A percentile compares a stretch with the other conserved stretches of the same genome.
phyloP scores from a whole-genome alignment of 1,284 basidiomycete genomes.

The Austroboletus novae-zelandiae region DNA sequence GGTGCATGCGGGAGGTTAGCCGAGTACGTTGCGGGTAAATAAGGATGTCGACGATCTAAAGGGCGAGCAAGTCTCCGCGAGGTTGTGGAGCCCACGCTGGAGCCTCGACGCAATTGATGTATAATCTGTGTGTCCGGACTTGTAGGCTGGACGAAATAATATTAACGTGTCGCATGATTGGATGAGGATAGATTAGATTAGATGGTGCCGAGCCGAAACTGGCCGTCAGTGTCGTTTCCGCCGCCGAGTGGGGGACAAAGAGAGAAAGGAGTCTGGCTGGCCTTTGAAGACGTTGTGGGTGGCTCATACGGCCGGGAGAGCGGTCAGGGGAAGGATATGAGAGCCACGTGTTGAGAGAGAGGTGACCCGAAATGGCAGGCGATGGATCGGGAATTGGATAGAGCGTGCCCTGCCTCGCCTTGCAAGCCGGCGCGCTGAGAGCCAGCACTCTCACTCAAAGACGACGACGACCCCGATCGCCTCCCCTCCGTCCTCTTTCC shows the following conservation, averaged over 20 bases:
- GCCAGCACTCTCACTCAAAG: constrained; percentile 11
- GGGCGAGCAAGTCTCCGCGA: constrained; percentile 20
- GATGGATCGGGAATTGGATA: constrained; percentile 31
- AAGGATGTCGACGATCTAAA: constrained; percentile 17
- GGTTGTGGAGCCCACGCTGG: constrained; percentile 30
- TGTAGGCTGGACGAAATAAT: constrained; percentile 3
- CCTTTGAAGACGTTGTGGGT: not conserved
- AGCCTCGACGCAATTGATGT: constrained; percentile 28
- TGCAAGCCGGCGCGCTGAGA: constrained; percentile 29
- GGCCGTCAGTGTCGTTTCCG: constrained; percentile 8
- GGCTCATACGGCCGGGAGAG: too few species aligned
- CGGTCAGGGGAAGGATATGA: not conserved
- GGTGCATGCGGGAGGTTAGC: constrained; percentile 20
- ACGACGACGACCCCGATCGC: too few species aligned
- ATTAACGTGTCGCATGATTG: constrained; percentile 14
- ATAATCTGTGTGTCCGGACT: constrained; percentile 9
- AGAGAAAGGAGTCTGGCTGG: constrained; percentile 2
- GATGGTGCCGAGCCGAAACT: constrained; percentile 18
- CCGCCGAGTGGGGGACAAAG: not conserved
- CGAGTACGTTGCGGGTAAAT: constrained; percentile 29
- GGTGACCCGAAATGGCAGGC: constrained; percentile 20
- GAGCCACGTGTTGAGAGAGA: constrained; percentile 30
- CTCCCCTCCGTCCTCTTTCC: too few species aligned
- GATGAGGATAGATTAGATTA: constrained; percentile 32
- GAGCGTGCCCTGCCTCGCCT: constrained; percentile 34